Base-by-base conservation (phyloP, 305 asterid genomes). In the Fraxinus xanthoxyloides region DNA sequence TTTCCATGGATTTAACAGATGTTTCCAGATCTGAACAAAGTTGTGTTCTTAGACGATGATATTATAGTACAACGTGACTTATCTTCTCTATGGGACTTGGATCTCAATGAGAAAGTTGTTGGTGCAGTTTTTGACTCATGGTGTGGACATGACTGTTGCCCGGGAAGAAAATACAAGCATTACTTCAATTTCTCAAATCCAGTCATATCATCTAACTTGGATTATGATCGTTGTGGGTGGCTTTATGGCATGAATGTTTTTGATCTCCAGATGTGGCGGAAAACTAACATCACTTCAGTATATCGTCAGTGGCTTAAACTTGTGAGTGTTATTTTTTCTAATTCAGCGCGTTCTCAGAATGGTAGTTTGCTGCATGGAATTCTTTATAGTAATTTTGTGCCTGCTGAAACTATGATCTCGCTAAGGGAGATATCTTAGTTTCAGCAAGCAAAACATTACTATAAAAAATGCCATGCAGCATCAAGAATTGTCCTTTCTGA, bases 301-400 rank as follows among this genome's bases (percentile, higher is more conserved):
- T 92, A 95, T 86, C 96, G 89, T 84, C 93, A 86, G 28, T 95
- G 98, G 98, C 96, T 95, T 81, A 89, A 92, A 88, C 90, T 75
- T 59, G 98, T 95, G 84, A 89, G 96, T 89, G 75, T 69, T 34
- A 72, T 78, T 84, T 46, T 46, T 51, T 63, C 77, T 30, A 9
- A 80, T 73, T 72, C 32, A 38, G 36, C 56, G 8, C 54, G 36
- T 69, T 77, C 35, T 35, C 54, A 24, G 21, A 67, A 30, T 59
- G 56, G 76, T 76, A 26, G 72, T 82, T 31, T 77, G 80, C 74
- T 69, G 28, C 72, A 19, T 32, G 32, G 61, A 30, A 19, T 81
- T 32, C 73, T 32, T 34, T n/a, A 35, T 63, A 36, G 23, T 63
- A 19, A 59, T 63, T 74, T 69, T 32, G 46, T 17, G 46, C 34